Base-by-base conservation (phyloP, 2,329 filamentous ascomycete genomes). In the Geoglossum cookeanum region DNA sequence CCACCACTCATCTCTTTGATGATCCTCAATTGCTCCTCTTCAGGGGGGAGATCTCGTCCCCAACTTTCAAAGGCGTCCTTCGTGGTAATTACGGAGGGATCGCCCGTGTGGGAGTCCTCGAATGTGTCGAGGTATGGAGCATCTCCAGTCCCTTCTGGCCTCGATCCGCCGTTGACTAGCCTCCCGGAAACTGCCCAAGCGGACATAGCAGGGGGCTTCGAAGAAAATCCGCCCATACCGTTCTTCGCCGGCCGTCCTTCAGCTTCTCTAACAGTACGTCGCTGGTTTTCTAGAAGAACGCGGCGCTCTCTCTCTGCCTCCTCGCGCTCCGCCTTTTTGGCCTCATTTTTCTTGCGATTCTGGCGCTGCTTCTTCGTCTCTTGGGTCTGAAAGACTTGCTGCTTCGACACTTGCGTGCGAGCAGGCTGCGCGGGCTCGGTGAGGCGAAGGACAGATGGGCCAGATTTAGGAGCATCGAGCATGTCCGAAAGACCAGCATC, bases 361-460 rank as follows among this genome's bases (percentile, higher is more conserved):
- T 96, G 90, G 59, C 89, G 83, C 74, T 94, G 87, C 76, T 96
- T 96, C 84, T 96, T 96, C 22, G 84, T 85, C 75, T 95, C 86
- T 17, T 78, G 78, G 54, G 78, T 77, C 68, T 87, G 81, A 61
- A 79, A 75, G 45, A 76, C 73, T 72, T 83, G 80, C 56, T 76
- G 72, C 70, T 83, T 82, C 60, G 78, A 74, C 71, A 83, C 78
- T 66, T 77, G 69, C 37, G 69, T 33, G 13, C 53, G 52, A 29
- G 39, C 60, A 58, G 71, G 70, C 71, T 76, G 80, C 67, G 71
- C 78, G 65, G 70, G 78, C 67, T 83, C 81, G 57, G 85, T 92
- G 61, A 97, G 75, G 60, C 86, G 86, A 60, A 96, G 75, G 53
- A 94, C 80, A 0, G 83, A 82, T 29, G 88, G 85, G 57, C 80